Base-by-base conservation (phyloP, 1,284 basidiomycete genomes). In the Erythrobasidium hasegawianum region DNA sequence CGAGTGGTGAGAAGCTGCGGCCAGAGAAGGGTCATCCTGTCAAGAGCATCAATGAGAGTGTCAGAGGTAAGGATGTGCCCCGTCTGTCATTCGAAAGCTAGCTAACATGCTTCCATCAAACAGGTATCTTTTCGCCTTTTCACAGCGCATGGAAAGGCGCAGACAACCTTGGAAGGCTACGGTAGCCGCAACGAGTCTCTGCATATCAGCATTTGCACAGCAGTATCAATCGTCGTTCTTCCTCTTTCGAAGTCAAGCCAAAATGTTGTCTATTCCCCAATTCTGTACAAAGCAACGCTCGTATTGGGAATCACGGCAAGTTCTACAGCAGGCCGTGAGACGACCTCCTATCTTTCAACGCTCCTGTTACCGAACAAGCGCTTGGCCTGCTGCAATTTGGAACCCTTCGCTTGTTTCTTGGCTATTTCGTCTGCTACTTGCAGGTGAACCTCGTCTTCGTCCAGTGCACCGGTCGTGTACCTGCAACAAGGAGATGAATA, bases 1-100 rank as follows among this genome's bases (percentile, higher is more conserved):
- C 89, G 40, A 90, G 88, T 2, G 89, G 89, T 41, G 84, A 85
- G 54, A 89, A 89, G 78, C 90, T 92, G 68, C 86, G 85, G 72
- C 82, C 85, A 18, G 79, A 91, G 72, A 90, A 84, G 71, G 77
- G 86, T 24, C 81, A 84, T 68, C 81, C 83, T 20, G 86, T 91
- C 39, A 85, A 88, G 80, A 89, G 87, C 74, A 84, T 83, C 47
- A 86, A 86, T 58, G 87, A 89, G 78, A 83, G 88, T 29, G 82
- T 87, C 24, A 85, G 89, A 76, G 89, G 89, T 60, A 88, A 91
- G 71, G 90, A 88, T 89, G 2, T 11, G 43, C 2, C 18, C 2
- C 16, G 24, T 3, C 1, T 8, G 11, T 2, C 22, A 1, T 18
- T 13, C 13, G 16, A 20, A 20, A 20, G 41, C 33, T 20, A 13